phyloP scores from a whole-genome alignment of 305 asterid species.

The Fraxinus sp. region DNA sequence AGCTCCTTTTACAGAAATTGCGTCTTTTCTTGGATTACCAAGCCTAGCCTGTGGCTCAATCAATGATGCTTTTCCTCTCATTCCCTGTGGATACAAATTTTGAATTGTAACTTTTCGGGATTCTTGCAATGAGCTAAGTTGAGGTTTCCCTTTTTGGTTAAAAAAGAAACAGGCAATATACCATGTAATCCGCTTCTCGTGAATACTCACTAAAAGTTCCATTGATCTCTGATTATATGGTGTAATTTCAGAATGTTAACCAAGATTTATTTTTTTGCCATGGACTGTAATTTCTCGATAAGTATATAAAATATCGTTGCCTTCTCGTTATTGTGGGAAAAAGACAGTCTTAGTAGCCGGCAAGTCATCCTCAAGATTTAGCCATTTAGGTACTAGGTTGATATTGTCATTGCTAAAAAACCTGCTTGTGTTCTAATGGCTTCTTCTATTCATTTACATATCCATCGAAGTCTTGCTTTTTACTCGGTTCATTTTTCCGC shows the following conservation, averaged over 20 bases:
- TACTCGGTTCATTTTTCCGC: neutral
- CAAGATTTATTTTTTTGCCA: neutral
- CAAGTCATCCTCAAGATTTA: neutral
- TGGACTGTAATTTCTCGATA: neutral
- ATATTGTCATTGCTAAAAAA: neutral
- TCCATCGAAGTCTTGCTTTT: neutral
- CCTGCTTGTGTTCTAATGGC: neutral
- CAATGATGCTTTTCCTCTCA: neutral
- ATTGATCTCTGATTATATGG: neutral
- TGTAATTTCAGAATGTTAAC: neutral
- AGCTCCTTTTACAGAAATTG: slow-evolving; percentile 75
- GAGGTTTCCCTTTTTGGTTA: neutral
- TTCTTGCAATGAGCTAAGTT: slow-evolving; percentile 2
- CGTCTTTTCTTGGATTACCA: slow-evolving; percentile 67
- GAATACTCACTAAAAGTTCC: slow-evolving; percentile 14
- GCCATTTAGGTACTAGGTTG: neutral
- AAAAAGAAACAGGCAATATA: neutral
- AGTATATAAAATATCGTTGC: neutral
- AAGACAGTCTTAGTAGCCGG: neutral
- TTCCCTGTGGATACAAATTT: slow-evolving; percentile 10
- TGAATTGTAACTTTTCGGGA: slow-evolving; percentile 18
- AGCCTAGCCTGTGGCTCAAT: slow-evolving; percentile 44
- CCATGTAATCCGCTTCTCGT: slow-evolving; percentile 13
- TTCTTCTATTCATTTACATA: neutral
- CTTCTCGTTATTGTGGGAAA: neutral